A percentile compares a stretch with the other conserved stretches of the same genome.
phyloP scores from a whole-genome alignment of 371 early-diverging fungal species.

The Apophysomyces trapeziformis region DNA sequence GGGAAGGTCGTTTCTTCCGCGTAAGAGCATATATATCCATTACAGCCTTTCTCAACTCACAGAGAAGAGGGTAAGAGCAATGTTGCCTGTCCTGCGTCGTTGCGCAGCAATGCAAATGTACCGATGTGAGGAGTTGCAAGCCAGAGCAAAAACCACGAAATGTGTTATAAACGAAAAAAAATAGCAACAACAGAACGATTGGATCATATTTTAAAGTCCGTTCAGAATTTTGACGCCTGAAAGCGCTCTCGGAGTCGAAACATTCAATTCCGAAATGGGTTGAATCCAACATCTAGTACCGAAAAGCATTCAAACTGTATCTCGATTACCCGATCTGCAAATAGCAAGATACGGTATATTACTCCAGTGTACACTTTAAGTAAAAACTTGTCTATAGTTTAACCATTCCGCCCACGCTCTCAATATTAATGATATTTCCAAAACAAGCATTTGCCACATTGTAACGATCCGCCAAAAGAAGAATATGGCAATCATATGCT shows the following conservation, averaged over 20 bases:
- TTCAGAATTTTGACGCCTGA: not conserved
- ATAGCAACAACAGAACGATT: constrained; percentile 2
- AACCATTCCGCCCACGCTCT: too few relatives aligned
- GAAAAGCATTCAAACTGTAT: too few relatives aligned
- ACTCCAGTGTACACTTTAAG: too few relatives aligned
- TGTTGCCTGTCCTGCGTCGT: constrained; percentile 9
- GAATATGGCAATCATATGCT: too few relatives aligned
- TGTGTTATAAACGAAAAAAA: constrained; percentile 4
- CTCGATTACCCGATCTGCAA: too few relatives aligned
- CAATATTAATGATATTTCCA: too few relatives aligned
- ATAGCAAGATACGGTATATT: too few relatives aligned
- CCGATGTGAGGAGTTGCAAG: constrained; percentile 4
- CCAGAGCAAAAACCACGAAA: constrained; percentile 5
- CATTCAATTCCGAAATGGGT: too few relatives aligned
- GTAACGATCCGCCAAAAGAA: too few relatives aligned
- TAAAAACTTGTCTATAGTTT: too few relatives aligned
- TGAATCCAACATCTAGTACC: too few relatives aligned
- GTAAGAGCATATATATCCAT: constrained; percentile 68
- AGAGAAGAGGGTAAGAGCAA: constrained; percentile 9
- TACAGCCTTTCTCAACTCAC: constrained; percentile 14
- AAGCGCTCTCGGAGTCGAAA: not conserved
- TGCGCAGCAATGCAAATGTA: constrained; percentile 11
- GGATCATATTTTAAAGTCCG: constrained; percentile 8
- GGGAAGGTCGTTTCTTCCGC: constrained; percentile 62
- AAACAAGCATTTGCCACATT: too few relatives aligned